Base-by-base conservation (phyloP, 331 rosid genomes). In the Quercus lobata region DNA sequence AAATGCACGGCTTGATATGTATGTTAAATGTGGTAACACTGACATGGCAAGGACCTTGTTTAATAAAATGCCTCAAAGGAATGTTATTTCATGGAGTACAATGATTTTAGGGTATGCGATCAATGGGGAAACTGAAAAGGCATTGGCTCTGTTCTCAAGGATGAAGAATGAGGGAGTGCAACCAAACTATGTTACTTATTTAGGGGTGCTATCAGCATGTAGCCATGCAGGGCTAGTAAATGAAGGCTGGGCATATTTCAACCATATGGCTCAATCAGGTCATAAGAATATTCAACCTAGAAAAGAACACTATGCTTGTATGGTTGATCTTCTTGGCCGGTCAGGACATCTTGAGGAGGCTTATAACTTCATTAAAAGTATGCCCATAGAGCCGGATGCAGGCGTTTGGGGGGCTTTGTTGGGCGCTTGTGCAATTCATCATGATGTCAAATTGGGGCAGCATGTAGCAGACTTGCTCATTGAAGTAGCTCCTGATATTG, bases 291-390 rank as follows among this genome's bases (percentile, higher is more conserved):
- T 70, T 69, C 72, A 71, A 21, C 88, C 85, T 1, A 78, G 62
- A 69, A 74, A 53, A 69, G 88, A 84, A 74, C 83, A 84, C 81
- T 84, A 78, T 81, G 85, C 81, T 69, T 84, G 88, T 69, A 81
- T 84, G 83, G 87, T 84, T 60, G 87, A 77, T 70, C 87, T 84
- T 54, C 83, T 84, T 53, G 85, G 85, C 29, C 85, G 85, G 78
- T 69, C 88, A 60, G 85, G 85, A 41, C 78, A 27, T 78, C 82
- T 84, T 41, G 75, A 74, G 52, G 85, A 84, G 72, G 88, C 85
- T 7, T 78, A 84, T 78, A 61, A 62, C 76, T 81, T 84, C 70
- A 84, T 84, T 29, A 78, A 16, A 61, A 61, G 72, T 34, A 81
- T 84, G 88, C 78, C 88, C n/a, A 81, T 78, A 54, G 73, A 78